phyloP scores from a whole-genome alignment of 331 rosid genomes.

The Arachis monticola region DNA sequence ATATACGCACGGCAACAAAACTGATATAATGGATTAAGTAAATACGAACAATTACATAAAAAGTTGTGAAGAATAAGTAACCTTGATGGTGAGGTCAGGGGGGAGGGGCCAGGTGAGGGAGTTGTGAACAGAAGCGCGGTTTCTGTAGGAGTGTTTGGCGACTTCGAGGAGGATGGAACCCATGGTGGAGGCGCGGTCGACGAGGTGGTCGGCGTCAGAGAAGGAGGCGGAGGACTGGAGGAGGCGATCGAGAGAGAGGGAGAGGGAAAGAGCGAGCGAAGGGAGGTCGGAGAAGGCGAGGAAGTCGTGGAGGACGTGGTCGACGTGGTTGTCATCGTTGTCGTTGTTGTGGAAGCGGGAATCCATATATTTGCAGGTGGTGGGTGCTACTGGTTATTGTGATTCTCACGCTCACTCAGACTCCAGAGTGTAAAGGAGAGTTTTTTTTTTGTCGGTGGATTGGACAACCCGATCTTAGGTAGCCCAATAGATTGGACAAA shows the following conservation, averaged over 20 bases:
- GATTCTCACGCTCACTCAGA: constrained; percentile 4
- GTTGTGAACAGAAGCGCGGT: constrained; percentile 85
- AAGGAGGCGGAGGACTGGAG: constrained; percentile 69
- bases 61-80: not conserved
- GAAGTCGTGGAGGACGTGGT: constrained; percentile 59
- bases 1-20: not conserved
- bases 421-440: not conserved
- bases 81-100: constrained; percentile 95
- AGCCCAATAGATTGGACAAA: too few species aligned
- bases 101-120: constrained; percentile 83
- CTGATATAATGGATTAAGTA: not conserved
- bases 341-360: constrained; percentile 56
- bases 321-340: constrained; percentile 41
- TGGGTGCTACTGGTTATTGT: constrained; percentile 9
- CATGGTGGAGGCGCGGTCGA: constrained; percentile 47
- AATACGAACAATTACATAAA: not conserved
- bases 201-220: constrained; percentile 53
- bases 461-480: too few species aligned
- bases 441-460: too few species aligned
- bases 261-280: constrained; percentile 70
- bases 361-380: constrained; percentile 50
- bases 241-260: constrained; percentile 77
- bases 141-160: constrained; percentile 73
- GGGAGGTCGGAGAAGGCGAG: constrained; percentile 70
- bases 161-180: constrained; percentile 63